Conservation (phyloP, 1,284 basidiomycete species). For the Mycena sp. region DNA sequence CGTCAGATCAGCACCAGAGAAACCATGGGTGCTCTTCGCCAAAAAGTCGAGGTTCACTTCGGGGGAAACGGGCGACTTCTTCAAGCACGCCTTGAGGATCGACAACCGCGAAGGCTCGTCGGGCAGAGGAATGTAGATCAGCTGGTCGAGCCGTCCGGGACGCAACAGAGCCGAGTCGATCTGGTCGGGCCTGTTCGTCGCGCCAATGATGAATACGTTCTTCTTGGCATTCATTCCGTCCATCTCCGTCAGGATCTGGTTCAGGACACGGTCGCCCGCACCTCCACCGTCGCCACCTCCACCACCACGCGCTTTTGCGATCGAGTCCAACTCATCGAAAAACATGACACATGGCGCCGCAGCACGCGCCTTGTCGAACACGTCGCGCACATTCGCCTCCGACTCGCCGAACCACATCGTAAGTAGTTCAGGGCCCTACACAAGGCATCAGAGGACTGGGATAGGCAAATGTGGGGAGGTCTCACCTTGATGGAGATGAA, state of each 20-base stretch:
- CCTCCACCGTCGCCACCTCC: too few species aligned
- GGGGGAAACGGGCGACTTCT: slow-evolving; percentile 92
- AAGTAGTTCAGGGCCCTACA: slow-evolving; percentile 91
- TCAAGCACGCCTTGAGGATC: too few species aligned
- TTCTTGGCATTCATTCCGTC: too few species aligned
- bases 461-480: slow-evolving; percentile 9
- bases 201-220: too few species aligned
- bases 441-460: slow-evolving; percentile 19
- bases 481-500: slow-evolving; percentile 92
- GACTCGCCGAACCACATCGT: slow-evolving; percentile 99
- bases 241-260: too few species aligned
- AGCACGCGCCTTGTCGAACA: slow-evolving; percentile 99
- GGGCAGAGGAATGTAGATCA: slow-evolving; percentile 94
- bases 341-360: slow-evolving; percentile 99
- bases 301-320: too few species aligned
- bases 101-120: slow-evolving; percentile 93
- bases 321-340: too few species aligned
- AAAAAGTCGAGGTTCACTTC: slow-evolving; percentile 91
- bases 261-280: too few species aligned
- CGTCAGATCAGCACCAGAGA: too few species aligned
- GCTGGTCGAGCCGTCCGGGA: slow-evolving; percentile 97
- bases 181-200: slow-evolving; percentile 99
- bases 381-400: slow-evolving; percentile 98
- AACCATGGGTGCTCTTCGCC: slow-evolving; percentile 95
- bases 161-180: slow-evolving; percentile 97